Conservation (phyloP, 441 rosid genomes). For the Daphne laureola region DNA sequence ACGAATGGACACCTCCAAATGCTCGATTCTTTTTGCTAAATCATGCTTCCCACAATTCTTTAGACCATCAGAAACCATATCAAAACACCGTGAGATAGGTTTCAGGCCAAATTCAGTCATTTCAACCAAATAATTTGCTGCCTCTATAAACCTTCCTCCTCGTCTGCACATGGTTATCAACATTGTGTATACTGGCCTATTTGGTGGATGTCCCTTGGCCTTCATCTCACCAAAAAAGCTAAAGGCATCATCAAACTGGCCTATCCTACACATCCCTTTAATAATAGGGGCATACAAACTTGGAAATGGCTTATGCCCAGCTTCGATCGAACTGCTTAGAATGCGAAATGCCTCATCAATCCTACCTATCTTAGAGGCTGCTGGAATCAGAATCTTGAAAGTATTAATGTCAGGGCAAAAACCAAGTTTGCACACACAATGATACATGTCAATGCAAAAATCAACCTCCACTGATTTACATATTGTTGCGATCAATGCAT, state of each 20-base stretch:
- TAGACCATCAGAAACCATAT: conserved; percentile 84
- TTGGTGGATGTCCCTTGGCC: conserved; percentile 76
- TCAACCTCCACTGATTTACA: conserved; percentile 62
- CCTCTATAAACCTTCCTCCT: conserved; percentile 74
- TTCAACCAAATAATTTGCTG: conserved; percentile 75
- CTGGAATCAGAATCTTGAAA: conserved; percentile 72
- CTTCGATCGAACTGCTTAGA: conserved; percentile 56
- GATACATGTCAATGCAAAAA: conserved; percentile 63
- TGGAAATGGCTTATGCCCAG: conserved; percentile 84
- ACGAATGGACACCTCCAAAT: conserved; percentile 58
- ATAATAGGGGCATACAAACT: conserved; percentile 83
- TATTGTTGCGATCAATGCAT: conserved; percentile 53
- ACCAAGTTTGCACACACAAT: conserved; percentile 57
- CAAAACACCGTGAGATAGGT: conserved; percentile 81
- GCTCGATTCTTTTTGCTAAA: conserved; percentile 69
- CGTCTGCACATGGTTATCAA: conserved; percentile 84
- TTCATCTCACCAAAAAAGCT: conserved; percentile 87
- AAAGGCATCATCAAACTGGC: conserved; percentile 78
- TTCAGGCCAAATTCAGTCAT: conserved; percentile 82
- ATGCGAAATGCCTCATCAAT: conserved; percentile 71
- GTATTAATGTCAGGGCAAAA: conserved; percentile 53
- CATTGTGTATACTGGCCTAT: conserved; percentile 87
- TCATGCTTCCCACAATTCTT: conserved; percentile 87
- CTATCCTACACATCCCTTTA: conserved; percentile 64
- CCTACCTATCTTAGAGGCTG: conserved; percentile 73